Evolutionary conservation across 768 basidiomycete species (phyloP).

Genomic region (Asterophora parasitica): DNA sequence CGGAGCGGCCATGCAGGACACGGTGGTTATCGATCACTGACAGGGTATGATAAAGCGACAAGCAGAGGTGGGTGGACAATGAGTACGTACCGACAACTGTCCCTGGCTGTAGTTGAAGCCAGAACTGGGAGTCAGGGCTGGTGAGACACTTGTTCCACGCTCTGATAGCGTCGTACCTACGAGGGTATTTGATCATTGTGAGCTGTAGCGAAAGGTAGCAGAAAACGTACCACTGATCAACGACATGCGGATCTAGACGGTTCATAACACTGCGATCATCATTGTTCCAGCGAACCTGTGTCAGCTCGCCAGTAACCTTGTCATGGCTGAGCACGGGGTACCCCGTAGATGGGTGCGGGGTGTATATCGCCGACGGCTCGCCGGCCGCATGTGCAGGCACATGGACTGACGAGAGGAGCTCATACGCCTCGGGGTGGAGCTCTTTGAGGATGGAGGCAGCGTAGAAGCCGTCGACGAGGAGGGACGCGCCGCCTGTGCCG

Average conservation of each 20-base stretch:
- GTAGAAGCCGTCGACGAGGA: slow-evolving; percentile 97
- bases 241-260: slow-evolving; percentile 47
- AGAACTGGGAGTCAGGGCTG: slow-evolving; percentile 82
- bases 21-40: slow-evolving; percentile 89
- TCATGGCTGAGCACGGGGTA: slow-evolving; percentile 77
- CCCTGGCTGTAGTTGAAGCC: slow-evolving; percentile 86
- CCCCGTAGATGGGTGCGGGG: slow-evolving; percentile 49
- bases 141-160: slow-evolving; percentile 74
- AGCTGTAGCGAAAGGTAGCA: neutral
- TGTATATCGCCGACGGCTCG: slow-evolving; percentile 53
- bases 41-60: neutral
- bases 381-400: slow-evolving; percentile 90
- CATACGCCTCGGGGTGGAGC: slow-evolving; percentile 67
- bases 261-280: slow-evolving; percentile 85
- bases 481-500: slow-evolving; percentile 78
- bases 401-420: slow-evolving; percentile 58
- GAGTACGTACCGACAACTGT: slow-evolving; percentile 68
- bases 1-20: slow-evolving; percentile 90
- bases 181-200: neutral
- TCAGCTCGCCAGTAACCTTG: slow-evolving; percentile 48
- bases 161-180: slow-evolving; percentile 76
- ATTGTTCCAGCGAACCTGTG: slow-evolving; percentile 90
- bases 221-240: slow-evolving; percentile 66
- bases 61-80: neutral
- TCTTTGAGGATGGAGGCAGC: slow-evolving; percentile 76